Evolutionary conservation across 495 filamentous ascomycete species (phyloP), one percentile per base, ranked within the genome.

Genomic region (Tuber umbilicatum): DNA sequence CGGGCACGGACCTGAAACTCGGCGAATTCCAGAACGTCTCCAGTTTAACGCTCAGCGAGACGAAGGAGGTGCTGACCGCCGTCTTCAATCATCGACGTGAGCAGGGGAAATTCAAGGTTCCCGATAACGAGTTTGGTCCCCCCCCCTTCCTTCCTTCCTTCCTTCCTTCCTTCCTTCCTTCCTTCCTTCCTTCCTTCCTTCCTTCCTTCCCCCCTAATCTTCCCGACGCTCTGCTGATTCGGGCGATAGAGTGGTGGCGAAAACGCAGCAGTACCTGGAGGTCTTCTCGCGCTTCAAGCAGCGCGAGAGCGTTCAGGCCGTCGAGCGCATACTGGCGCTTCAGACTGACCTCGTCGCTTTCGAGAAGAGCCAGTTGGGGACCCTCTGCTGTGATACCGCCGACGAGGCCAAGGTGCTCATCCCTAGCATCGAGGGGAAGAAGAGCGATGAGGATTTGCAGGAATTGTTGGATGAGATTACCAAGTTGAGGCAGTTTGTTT

Each of bases 361-460:
- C 81, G 95, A 99, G 88, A 88, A 91, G 79, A 93, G 92, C 67
- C 94, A 97, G 86, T 73, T 78, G 96, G 94, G 93, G 9, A 93
- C 93, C 73, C 86, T 99, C 37, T 97, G 93, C 84, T 97, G 93
- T 81, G 94, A 97, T 78, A 90, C 88, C 37, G 90, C 91, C 64
- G 96, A 99, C 79, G 95, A 99, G 86, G 96, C 95, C 78, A 97
- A 97, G 86, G 97, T 92, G 14, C 87, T 99, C 68, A 97, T 99
- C 73, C 95, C 95, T 0, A 97, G 93, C 78, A 86, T 99, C 37
- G 87, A 89, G 76, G 88, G 92, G 81, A 99, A 98, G 85, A 94
- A 97, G 78, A 85, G 86, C 27, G 96, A 99, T 83, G 90, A 90
- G 17, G 93, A 97, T 78, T 81, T 99, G 78, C 90, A 97, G 82